Base-by-base conservation (phyloP, 164 flowering plant species). In the Magnolia sinica region DNA sequence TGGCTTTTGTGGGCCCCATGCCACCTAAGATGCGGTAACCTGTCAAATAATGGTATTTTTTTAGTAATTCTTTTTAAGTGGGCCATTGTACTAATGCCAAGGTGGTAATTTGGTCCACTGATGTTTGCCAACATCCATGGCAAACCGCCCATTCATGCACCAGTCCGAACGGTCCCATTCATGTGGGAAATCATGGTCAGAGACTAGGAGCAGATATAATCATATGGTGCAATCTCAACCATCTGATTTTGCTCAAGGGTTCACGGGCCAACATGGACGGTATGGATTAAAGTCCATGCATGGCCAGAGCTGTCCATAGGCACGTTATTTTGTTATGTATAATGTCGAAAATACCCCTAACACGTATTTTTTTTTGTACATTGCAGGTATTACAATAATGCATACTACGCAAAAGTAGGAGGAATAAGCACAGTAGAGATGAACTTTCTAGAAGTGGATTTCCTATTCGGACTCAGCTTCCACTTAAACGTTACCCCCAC, bases 341-440 rank as follows among this genome's bases (percentile, higher is more conserved):
- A 37, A 37, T 37, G 45, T 37, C 45, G 7, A 37, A 37, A 37
- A 37, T 37, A 37, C 45, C 45, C 45, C 45, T 37, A 37, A 37
- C 45, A 37, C 6, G 45, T 37, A 37, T 37, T 27, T 27, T 27
- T 55, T 11, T 55, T 8, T 11, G 16, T 2, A 8, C 18, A 22
- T 59, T 78, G 22, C 92, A 95, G 98, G 88, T 91, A 86, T 29
- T 95, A 95, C 84, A 93, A 91, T 87, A 95, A 95, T 89, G 97
- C 98, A 16, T 94, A 94, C 82, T 94, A 91, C 84, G 98, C 96
- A n/a, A 92, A 90, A 85, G 91, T 94, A 2, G 98, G 98, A 83
- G 97, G 98, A 65, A 91, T 94, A 66, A 90, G 91, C 90, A 91
- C 88, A 70, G 74, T 66, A 74, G 98, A 95, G 85, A 92, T 95